These are phyloP conservation scores for Toxicodendron radicans DNA, from an alignment of 345 rosid genomes.

Conservation along the genomic window DNA sequence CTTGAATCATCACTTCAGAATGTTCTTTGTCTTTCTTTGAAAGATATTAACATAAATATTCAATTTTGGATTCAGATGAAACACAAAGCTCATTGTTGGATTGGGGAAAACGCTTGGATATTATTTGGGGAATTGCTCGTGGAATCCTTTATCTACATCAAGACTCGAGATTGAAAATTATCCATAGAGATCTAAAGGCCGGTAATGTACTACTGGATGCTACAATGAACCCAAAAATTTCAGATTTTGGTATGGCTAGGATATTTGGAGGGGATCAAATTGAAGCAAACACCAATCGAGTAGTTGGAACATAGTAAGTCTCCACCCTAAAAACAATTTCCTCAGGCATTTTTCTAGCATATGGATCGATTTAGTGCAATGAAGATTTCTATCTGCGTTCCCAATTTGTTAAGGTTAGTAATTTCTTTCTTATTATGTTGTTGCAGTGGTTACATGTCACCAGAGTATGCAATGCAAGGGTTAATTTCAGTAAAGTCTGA, in stretches of 20 bases:
- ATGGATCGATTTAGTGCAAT: too few relatives aligned
- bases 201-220: conserved; percentile 37
- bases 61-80: conserved; percentile 15
- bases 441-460: conserved; percentile 78
- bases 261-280: conserved; percentile 25
- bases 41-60: neutral
- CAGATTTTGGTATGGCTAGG: conserved; percentile 43
- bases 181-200: conserved; percentile 41
- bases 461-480: conserved; percentile 70
- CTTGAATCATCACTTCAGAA: neutral
- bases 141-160: conserved; percentile 39
- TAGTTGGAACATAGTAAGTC: conserved; percentile 74
- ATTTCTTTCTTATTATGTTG: neutral
- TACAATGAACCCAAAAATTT: conserved; percentile 40
- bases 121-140: conserved; percentile 37
- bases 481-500: conserved; percentile 67
- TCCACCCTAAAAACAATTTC: neutral
- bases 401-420: neutral
- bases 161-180: conserved; percentile 33
- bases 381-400: neutral
- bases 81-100: conserved; percentile 14
- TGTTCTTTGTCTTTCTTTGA: neutral
- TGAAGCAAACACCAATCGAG: conserved; percentile 50
- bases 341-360: too few relatives aligned
- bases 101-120: conserved; percentile 30